Evolutionary conservation across 2,329 filamentous ascomycete species (phyloP).

Genomic region (Alternaria sp.): DNA sequence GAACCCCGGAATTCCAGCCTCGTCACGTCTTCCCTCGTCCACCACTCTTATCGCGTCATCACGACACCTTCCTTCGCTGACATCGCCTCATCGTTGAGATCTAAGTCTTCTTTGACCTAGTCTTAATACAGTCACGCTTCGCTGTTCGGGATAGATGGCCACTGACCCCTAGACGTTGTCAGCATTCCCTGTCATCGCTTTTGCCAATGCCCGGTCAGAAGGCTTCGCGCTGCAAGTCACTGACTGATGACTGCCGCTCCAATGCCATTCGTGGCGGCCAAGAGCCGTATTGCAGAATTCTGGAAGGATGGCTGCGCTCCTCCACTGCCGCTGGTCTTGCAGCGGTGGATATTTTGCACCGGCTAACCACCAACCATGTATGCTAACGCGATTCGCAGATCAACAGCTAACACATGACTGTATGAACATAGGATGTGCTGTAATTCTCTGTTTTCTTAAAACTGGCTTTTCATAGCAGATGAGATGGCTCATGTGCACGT

Average conservation of each 20-base stretch:
- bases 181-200: conserved; percentile 15
- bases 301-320: conserved; percentile 36
- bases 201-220: conserved; percentile 40
- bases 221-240: conserved; percentile 30
- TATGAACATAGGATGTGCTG: conserved; percentile 28
- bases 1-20: conserved; percentile 36
- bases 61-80: conserved; percentile 19
- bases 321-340: conserved; percentile 22
- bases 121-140: conserved; percentile 19
- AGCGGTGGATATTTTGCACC: conserved; percentile 23
- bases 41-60: conserved; percentile 30
- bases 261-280: conserved; percentile 32
- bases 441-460: conserved; percentile 25
- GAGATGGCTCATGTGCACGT: conserved; percentile 33
- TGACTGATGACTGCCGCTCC: conserved; percentile 29
- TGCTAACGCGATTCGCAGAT: conserved; percentile 36
- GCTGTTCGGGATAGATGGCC: conserved; percentile 43
- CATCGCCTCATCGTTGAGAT: conserved; percentile 25
- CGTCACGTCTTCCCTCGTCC: conserved; percentile 25
- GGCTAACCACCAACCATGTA: conserved; percentile 23
- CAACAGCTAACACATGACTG: conserved; percentile 36
- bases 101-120: conserved; percentile 20
- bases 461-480: conserved; percentile 27
- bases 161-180: conserved; percentile 14
- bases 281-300: conserved; percentile 33